A percentile compares a stretch with the other conserved stretches of the same genome.
phyloP scores from a whole-genome alignment of 129 eudicot species.

The Kitagawia praeruptora region DNA sequence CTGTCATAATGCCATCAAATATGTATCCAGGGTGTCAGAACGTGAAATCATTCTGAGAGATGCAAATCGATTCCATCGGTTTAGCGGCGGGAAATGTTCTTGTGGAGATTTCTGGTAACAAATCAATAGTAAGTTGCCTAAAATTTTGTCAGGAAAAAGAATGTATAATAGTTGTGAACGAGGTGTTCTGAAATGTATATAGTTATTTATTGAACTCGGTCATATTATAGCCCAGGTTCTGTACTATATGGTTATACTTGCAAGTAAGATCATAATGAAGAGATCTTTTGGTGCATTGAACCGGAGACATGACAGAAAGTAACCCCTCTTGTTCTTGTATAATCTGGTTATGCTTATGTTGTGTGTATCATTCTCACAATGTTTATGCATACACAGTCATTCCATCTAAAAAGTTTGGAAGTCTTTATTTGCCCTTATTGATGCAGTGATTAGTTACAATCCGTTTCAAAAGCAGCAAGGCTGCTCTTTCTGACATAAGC shows the following conservation, averaged over 20 bases:
- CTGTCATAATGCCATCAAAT: constrained; percentile 44
- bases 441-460: neutral
- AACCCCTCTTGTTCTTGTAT: neutral
- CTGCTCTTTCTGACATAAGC: neutral
- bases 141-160: neutral
- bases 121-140: neutral
- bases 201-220: neutral
- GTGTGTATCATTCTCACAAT: neutral
- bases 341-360: neutral
- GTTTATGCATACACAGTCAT: neutral
- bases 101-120: constrained; percentile 52
- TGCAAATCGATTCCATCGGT: constrained; percentile 48
- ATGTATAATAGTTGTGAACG: neutral
- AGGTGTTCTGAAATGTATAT: neutral
- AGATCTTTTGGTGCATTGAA: neutral
- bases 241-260: neutral
- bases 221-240: neutral
- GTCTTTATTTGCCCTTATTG: neutral
- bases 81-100: constrained; percentile 38
- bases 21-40: constrained; percentile 32
- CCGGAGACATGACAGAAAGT: neutral
- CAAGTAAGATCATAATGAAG: neutral
- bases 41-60: constrained; percentile 49
- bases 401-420: neutral
- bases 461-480: neutral